Evolutionary conservation across 345 rosid species (phyloP).

Genomic region (Brassica incana): DNA sequence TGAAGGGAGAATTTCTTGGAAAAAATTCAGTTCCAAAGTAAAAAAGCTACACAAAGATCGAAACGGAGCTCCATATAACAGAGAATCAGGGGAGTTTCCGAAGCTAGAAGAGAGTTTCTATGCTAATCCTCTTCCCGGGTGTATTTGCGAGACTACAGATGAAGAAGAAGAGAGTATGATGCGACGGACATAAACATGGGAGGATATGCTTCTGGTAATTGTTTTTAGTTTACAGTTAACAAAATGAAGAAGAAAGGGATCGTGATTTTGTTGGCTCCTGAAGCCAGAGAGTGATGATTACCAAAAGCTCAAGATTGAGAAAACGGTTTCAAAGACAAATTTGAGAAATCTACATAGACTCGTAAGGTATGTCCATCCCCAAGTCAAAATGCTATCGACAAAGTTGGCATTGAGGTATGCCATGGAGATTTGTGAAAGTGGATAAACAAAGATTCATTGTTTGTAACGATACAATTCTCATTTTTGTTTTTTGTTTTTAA

Average conservation of each 20-base stretch:
- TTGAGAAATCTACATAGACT: constrained; percentile 5
- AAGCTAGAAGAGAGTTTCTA: constrained; percentile 91
- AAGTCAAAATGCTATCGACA: constrained; percentile 1
- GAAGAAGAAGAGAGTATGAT: constrained; percentile 33
- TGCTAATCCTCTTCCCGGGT: constrained; percentile 89
- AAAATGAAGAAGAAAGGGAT: not conserved
- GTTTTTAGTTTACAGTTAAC: constrained; percentile 24
- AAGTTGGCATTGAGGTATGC: constrained; percentile 19
- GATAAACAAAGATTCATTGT: constrained; percentile 35
- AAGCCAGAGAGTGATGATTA: constrained; percentile 19
- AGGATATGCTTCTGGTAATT: constrained; percentile 24
- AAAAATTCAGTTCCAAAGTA: constrained; percentile 79
- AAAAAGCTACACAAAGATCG: constrained; percentile 74
- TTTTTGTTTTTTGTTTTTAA: not conserved
- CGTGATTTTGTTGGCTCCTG: constrained; percentile 11
- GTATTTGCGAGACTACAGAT: constrained; percentile 60
- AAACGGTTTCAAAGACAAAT: constrained; percentile 20
- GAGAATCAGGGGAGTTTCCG: constrained; percentile 80
- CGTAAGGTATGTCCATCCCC: constrained; percentile 7
- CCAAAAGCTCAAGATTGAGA: constrained; percentile 28
- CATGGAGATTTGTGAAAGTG: constrained; percentile 32
- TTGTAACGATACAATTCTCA: constrained; percentile 34
- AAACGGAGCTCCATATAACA: constrained; percentile 68
- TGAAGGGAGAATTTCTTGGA: constrained; percentile 77
- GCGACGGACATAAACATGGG: constrained; percentile 14